A percentile compares a stretch with the other conserved stretches of the same genome.
These are phyloP conservation scores for Ochetophila trinervis DNA, from an alignment of 306 rosid species.

Conservation along the genomic window DNA sequence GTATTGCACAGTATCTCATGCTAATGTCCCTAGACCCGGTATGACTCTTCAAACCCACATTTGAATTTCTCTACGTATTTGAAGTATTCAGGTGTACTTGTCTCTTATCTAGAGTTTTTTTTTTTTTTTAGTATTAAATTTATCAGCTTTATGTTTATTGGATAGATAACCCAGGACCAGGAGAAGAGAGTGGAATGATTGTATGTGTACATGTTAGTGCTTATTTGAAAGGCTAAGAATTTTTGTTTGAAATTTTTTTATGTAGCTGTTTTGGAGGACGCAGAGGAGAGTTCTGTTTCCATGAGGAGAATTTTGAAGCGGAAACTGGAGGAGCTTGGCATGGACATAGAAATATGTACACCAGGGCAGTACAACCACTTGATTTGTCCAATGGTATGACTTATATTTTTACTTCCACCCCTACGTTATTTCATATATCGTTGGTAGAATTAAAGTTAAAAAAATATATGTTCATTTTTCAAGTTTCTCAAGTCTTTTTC, in stretches of 20 bases:
- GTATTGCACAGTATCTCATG: slow-evolving; percentile 37
- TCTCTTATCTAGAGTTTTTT: not conserved
- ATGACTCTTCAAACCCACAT: slow-evolving; percentile 2
- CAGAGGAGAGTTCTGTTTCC: slow-evolving; percentile 18
- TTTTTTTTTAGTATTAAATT: not conserved
- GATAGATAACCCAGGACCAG: not conserved
- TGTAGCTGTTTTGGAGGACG: slow-evolving; percentile 41
- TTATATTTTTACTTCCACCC: not conserved
- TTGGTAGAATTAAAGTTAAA: no score
- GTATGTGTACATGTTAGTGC: not conserved
- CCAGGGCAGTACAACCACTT: slow-evolving; percentile 60
- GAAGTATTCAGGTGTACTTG: not conserved
- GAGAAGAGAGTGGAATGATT: not conserved
- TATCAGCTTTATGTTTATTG: no score
- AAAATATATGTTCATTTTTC: not conserved
- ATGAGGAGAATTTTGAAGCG: slow-evolving; percentile 32
- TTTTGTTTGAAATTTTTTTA: not conserved
- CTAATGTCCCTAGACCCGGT: slow-evolving; percentile 45
- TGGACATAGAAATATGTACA: slow-evolving; percentile 37
- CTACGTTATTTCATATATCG: not conserved
- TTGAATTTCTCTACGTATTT: not conserved
- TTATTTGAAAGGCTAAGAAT: not conserved
- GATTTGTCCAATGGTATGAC: slow-evolving; percentile 69
- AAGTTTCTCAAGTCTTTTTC: not conserved
- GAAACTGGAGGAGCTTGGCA: slow-evolving; percentile 53